Evolutionary conservation across 108 stramenopile genomes (phyloP), one percentile per base, ranked within the genome.

Genomic region (Discostella pseudostelligera): DNA sequence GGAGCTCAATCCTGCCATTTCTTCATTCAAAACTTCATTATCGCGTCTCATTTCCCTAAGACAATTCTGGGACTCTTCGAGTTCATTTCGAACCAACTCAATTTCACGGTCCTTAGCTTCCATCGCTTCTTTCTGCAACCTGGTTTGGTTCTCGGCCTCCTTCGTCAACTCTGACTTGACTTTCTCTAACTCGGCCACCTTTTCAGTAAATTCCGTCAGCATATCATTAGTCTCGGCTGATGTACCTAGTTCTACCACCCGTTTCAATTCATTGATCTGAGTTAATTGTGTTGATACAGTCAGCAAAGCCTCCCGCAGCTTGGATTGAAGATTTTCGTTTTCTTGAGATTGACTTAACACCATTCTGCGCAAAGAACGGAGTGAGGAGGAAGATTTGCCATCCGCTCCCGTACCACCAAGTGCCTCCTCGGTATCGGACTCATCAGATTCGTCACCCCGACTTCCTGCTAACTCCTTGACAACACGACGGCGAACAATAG

Each of bases 1-100:
- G 17, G 82, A 69, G 59, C 84, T 88, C 50, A 92, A 60, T 9
- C 85, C 84, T 44, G 79, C 39, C 76, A 92, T 66, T 65, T 92
- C 91, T 51, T 86, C 84, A 21, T 63, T 68, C 9, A 88, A 69
- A 37, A 59, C 64, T 22, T 84, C 82, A 9, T 70, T 51, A 70
- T 87, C 83, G 17, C 65, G 59, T 59, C 72, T 71, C 16, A 57
- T 56, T 35, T 76, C 68, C 39, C 63, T 57, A 19, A 59, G n/a
- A 43, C 19, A 13, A n/a, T 17, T 28, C 21, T 57, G 63, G 22
- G 64, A 43, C 53, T 72, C 50, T 5, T 59, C 42, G 5, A 81
- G 29, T 42, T 86, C 79, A 13, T 78, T 62, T 47, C 83, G 56
- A 35, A 67, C 39, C 42, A 72, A 58, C 4, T 29, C 49, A 20